Conservation (phyloP, 306 rosid species). For the Cucumis cinereus region DNA sequence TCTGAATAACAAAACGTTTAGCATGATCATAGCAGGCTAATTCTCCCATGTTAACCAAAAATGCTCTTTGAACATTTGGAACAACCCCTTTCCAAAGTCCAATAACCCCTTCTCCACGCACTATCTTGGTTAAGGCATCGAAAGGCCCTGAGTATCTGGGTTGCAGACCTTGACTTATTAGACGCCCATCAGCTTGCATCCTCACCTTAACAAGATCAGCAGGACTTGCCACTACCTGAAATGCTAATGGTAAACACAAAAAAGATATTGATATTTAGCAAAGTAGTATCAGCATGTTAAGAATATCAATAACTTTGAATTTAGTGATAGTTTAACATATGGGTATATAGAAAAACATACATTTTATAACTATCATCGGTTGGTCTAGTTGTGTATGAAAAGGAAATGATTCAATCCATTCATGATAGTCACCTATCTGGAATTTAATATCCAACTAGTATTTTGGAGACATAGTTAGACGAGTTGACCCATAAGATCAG, state of each 20-base stretch:
- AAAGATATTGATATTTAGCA: slow-evolving; percentile 7
- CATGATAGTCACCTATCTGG: too few relatives aligned
- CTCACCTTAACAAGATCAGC: slow-evolving; percentile 95
- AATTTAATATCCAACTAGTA: too few relatives aligned
- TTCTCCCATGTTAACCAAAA: slow-evolving; percentile 90
- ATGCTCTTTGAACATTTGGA: slow-evolving; percentile 78
- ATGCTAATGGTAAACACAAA: slow-evolving; percentile 24
- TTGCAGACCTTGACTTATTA: slow-evolving; percentile 45
- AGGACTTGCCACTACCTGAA: slow-evolving; percentile 83
- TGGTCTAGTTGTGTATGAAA: too few relatives aligned
- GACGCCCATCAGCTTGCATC: slow-evolving; percentile 75
- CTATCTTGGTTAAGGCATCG: slow-evolving; percentile 59
- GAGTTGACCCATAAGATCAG: too few relatives aligned
- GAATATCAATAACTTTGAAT: not conserved
- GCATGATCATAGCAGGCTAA: slow-evolving; percentile 81
- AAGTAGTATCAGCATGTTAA: not conserved
- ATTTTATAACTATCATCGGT: too few relatives aligned
- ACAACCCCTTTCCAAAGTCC: slow-evolving; percentile 86
- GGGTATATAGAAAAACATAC: not conserved
- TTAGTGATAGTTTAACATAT: not conserved
- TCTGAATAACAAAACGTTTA: slow-evolving; percentile 47
- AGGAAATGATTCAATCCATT: too few relatives aligned
- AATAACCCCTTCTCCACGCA: slow-evolving; percentile 44
- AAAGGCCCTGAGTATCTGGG: slow-evolving; percentile 64
- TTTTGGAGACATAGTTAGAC: too few relatives aligned